Percentiles rank a stretch among this genome's conserved stretches.
phyloP scores from a whole-genome alignment of 179 eudicot genomes.

The Spergularia azorica region DNA sequence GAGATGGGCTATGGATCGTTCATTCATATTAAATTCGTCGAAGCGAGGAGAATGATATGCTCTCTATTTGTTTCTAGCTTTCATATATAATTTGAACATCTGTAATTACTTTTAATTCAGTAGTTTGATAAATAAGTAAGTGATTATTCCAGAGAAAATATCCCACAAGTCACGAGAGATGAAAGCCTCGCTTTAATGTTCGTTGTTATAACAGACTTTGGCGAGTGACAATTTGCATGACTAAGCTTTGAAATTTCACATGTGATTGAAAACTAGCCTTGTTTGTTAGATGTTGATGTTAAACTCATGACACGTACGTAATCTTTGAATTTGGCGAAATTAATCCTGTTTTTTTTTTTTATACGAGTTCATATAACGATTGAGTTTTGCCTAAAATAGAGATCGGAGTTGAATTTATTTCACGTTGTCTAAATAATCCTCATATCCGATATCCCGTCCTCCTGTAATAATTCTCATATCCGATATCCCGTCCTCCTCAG shows the following conservation, averaged over 20 bases:
- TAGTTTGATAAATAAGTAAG: not conserved
- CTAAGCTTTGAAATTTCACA: slow-evolving; percentile 24
- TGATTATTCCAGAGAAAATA: slow-evolving; percentile 1
- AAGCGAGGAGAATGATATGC: too few species aligned
- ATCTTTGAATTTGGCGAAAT: not conserved
- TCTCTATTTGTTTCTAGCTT: too few species aligned
- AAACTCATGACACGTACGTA: slow-evolving; percentile 12
- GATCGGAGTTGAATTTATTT: too few species aligned
- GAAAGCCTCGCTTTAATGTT: slow-evolving; percentile 23
- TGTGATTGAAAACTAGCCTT: slow-evolving; percentile 23
- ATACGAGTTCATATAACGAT: too few species aligned
- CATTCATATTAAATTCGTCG: too few species aligned
- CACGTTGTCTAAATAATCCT: too few species aligned
- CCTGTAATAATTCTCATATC: too few species aligned
- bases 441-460: too few species aligned
- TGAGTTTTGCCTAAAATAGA: too few species aligned
- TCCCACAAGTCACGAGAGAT: slow-evolving; percentile 33
- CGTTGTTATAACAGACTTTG: slow-evolving; percentile 36
- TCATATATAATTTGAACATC: too few species aligned
- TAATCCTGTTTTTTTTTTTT: not conserved
- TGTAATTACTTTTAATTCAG: not conserved
- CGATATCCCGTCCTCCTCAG: too few species aligned
- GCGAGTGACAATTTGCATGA: slow-evolving; percentile 45
- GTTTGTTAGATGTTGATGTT: slow-evolving; percentile 32
- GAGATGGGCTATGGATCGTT: too few species aligned